A percentile compares a stretch with the other conserved stretches of the same genome.
phyloP scores from a whole-genome alignment of 805 yeast genomes.

The Komagataella populi region DNA sequence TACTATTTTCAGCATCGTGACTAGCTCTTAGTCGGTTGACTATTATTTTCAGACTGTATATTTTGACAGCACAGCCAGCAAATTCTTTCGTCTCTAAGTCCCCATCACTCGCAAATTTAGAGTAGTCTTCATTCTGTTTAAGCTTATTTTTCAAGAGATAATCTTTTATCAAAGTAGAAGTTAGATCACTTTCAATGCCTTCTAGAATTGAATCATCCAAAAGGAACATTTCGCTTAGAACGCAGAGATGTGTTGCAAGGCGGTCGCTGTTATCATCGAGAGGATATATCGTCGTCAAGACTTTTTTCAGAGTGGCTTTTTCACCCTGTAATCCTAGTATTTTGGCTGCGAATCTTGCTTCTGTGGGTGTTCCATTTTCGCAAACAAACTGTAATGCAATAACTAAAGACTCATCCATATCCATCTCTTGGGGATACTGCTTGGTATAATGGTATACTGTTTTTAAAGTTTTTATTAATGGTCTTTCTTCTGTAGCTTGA shows the following conservation, averaged over 20 bases:
- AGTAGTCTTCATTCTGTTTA: conserved; percentile 14
- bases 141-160: conserved; percentile 40
- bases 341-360: conserved; percentile 53
- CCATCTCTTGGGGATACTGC: conserved; percentile 32
- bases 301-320: conserved; percentile 22
- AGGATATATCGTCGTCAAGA: conserved; percentile 35
- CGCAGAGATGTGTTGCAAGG: conserved; percentile 43
- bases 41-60: conserved; percentile 36
- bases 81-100: conserved; percentile 6
- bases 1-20: conserved; percentile 22
- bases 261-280: conserved; percentile 20
- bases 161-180: conserved; percentile 45
- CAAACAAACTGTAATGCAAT: conserved; percentile 33
- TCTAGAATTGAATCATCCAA: conserved; percentile 32
- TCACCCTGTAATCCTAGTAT: conserved; percentile 32
- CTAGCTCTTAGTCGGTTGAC: conserved; percentile 40
- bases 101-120: conserved; percentile 15
- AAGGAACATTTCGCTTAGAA: conserved; percentile 44
- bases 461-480: conserved; percentile 30
- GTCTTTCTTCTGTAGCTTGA: conserved; percentile 1
- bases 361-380: conserved; percentile 36
- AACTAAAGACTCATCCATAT: conserved; percentile 27
- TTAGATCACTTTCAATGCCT: conserved; percentile 41
- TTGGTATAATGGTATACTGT: conserved; percentile 47
- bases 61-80: conserved; percentile 12